phyloP scores from a whole-genome alignment of 2,329 filamentous ascomycete genomes.

The Pseudopithomyces chartarum region DNA sequence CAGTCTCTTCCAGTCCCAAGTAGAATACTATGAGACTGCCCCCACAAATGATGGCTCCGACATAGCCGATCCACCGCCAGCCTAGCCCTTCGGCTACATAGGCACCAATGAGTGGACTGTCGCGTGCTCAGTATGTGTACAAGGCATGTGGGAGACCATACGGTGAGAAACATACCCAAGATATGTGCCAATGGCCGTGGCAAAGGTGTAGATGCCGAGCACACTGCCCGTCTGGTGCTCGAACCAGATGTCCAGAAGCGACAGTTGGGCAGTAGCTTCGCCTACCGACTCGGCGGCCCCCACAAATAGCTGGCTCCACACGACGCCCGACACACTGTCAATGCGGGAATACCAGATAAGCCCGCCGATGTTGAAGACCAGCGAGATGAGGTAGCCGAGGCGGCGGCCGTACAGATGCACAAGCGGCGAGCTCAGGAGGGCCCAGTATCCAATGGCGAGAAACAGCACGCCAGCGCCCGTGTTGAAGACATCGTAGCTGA shows the following conservation, averaged over 20 bases:
- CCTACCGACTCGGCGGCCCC: constrained; percentile 23
- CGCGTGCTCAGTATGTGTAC: neutral
- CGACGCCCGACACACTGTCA: constrained; percentile 18
- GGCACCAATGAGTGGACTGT: constrained; percentile 18
- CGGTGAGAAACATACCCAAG: constrained; percentile 9
- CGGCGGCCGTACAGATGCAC: constrained; percentile 25
- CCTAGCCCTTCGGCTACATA: constrained; percentile 20
- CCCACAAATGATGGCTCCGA: constrained; percentile 21
- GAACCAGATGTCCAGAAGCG: constrained; percentile 23
- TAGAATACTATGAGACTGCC: constrained; percentile 19
- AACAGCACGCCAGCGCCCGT: constrained; percentile 24
- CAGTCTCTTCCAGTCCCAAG: constrained; percentile 23
- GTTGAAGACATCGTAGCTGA: constrained; percentile 26
- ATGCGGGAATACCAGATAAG: constrained; percentile 26
- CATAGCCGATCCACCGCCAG: constrained; percentile 25
- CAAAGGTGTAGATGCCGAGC: constrained; percentile 23
- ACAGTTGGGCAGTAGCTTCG: constrained; percentile 23
- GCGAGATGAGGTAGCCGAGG: constrained; percentile 22
- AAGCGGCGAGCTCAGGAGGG: constrained; percentile 22
- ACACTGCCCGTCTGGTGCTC: constrained; percentile 26
- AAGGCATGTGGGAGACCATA: neutral
- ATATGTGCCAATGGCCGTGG: constrained; percentile 24
- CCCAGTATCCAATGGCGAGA: constrained; percentile 25
- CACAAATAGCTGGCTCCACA: constrained; percentile 27
- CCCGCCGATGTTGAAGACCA: constrained; percentile 24